These are phyloP conservation scores for Monoraphidium neglectum DNA, from an alignment of 139 green algal species.

Conservation along the genomic window DNA sequence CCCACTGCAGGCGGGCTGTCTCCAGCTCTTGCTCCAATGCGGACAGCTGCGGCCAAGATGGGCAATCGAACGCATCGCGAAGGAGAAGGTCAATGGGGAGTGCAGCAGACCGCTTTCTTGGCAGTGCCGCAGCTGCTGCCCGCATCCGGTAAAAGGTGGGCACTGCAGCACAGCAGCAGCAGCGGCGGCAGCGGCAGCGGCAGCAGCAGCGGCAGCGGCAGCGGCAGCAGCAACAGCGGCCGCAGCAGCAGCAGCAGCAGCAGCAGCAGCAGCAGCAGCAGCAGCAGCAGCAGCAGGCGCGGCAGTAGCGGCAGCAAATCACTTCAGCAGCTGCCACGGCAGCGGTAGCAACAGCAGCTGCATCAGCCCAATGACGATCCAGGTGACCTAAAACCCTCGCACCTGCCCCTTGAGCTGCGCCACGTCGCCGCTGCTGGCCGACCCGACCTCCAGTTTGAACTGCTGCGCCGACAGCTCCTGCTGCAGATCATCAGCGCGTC, in stretches of 20 bases:
- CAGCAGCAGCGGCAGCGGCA: not conserved
- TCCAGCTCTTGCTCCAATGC: not conserved
- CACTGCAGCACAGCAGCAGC: not conserved
- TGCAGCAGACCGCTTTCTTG: not conserved
- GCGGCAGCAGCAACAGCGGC: not conserved
- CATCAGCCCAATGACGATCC: too few species aligned
- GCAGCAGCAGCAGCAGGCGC: not conserved
- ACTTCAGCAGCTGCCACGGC: not conserved
- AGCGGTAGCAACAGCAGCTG: not conserved
- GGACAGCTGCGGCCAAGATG: constrained; percentile 5
- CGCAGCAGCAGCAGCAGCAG: not conserved
- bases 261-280: not conserved
- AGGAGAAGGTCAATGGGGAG: not conserved
- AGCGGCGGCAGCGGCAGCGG: not conserved
- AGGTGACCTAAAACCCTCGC: too few species aligned
- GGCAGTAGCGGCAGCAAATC: not conserved
- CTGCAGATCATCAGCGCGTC: not conserved
- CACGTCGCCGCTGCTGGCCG: too few species aligned
- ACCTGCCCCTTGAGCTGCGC: too few species aligned
- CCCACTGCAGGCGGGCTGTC: not conserved
- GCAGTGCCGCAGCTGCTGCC: not conserved
- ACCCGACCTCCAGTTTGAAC: constrained; percentile 1
- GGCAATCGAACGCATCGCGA: not conserved
- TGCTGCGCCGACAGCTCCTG: constrained; percentile 4
- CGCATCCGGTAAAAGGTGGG: not conserved